Conservation (phyloP, 441 rosid species). For the Euphorbia schlechtendalii region DNA sequence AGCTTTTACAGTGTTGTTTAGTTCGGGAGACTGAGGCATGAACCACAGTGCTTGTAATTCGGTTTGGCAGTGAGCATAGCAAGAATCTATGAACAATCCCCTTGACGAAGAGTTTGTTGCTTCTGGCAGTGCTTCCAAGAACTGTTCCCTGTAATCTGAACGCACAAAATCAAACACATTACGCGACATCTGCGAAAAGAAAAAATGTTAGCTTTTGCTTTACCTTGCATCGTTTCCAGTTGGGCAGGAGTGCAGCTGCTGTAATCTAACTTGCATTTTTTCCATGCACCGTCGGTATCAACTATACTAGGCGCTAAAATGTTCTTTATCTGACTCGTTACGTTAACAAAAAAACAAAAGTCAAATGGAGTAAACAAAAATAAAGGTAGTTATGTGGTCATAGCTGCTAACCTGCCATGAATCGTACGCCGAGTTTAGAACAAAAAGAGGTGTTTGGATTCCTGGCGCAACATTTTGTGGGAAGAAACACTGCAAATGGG, state of each 20-base stretch:
- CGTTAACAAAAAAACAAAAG: not conserved
- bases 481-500: conserved; percentile 71
- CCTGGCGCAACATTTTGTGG: conserved; percentile 59
- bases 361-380: too few relatives aligned
- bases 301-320: conserved; percentile 70
- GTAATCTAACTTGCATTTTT: conserved; percentile 63
- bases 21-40: conserved; percentile 52
- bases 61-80: conserved; percentile 86
- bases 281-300: conserved; percentile 74
- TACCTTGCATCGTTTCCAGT: conserved; percentile 71
- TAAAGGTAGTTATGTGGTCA: too few relatives aligned
- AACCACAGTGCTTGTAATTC: conserved; percentile 70
- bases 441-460: conserved; percentile 70
- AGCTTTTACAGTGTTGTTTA: conserved; percentile 42
- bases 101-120: conserved; percentile 49
- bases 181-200: too few relatives aligned
- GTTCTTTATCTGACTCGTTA: conserved; percentile 58
- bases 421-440: conserved; percentile 83
- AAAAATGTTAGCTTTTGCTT: too few relatives aligned
- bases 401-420: conserved; percentile 99
- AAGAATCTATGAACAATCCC: conserved; percentile 79
- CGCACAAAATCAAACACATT: not conserved
- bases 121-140: conserved; percentile 47
- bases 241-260: conserved; percentile 49
- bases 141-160: conserved; percentile 63